Conservation (phyloP, 106 monocot genomes). For the Dendrobium officinale region DNA sequence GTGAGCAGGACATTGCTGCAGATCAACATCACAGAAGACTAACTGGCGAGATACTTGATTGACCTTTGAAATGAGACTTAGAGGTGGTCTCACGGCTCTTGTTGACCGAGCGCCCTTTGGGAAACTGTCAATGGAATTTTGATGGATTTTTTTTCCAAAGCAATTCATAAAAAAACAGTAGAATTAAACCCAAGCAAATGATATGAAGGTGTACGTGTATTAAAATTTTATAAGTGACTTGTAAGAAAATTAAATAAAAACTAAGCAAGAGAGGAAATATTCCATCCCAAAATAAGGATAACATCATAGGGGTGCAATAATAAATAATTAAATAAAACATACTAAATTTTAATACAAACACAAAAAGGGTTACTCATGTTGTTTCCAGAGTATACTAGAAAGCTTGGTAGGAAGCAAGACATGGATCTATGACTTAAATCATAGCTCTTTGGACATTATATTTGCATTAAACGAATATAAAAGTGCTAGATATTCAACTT, state of each 20-base stretch:
- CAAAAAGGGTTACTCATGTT: not conserved
- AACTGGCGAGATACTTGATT: not conserved
- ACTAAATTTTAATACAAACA: not conserved
- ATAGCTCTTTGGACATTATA: not conserved
- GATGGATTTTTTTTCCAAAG: not conserved
- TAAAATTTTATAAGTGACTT: not conserved
- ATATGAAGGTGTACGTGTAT: not conserved
- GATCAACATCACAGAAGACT: constrained; percentile 1
- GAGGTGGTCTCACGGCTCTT: not conserved
- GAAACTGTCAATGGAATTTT: not conserved
- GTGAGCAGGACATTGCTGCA: not conserved
- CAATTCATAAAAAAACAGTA: not conserved
- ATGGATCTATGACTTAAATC: not conserved
- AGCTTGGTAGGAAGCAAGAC: not conserved
- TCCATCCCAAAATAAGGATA: not conserved
- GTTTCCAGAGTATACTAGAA: not conserved
- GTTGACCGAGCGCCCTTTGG: constrained; percentile 4
- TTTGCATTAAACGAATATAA: not conserved
- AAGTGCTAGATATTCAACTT: not conserved
- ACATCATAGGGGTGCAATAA: not conserved
- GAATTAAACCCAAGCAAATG: not conserved
- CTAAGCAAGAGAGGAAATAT: not conserved
- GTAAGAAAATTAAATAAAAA: too few species aligned
- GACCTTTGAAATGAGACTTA: not conserved
- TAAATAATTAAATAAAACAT: not conserved